A percentile compares a stretch with the other conserved stretches of the same genome.
Evolutionary conservation across 1,139 yeast genomes (phyloP).

Genomic region (Blastobotrys serpentis): DNA sequence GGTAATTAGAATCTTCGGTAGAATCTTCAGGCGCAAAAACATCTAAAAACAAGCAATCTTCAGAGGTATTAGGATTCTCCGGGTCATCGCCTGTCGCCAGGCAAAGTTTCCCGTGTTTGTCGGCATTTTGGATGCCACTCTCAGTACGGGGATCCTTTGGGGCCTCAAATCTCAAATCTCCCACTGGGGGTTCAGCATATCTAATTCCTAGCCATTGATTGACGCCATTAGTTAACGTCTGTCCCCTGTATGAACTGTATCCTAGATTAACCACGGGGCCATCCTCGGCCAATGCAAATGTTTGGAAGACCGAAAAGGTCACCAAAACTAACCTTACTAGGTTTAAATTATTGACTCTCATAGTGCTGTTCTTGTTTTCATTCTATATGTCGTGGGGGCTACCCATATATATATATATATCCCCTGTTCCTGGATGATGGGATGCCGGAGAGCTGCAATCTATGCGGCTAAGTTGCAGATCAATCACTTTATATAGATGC

Average conservation of each 20-base stretch:
- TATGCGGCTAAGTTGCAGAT: neutral
- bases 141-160: conserved; percentile 20
- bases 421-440: too few species aligned
- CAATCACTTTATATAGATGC: neutral
- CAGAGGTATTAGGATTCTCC: conserved; percentile 14
- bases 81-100: conserved; percentile 12
- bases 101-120: conserved; percentile 12
- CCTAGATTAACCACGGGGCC: conserved; percentile 10
- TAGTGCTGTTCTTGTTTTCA: too few species aligned
- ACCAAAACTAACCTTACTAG: too few species aligned
- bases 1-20: conserved; percentile 15
- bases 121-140: conserved; percentile 9
- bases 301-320: too few species aligned
- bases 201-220: conserved; percentile 29
- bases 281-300: neutral
- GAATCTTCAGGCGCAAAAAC: conserved; percentile 23
- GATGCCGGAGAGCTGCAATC: too few species aligned
- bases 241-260: conserved; percentile 9
- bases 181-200: conserved; percentile 32
- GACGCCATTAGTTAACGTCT: conserved; percentile 7
- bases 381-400: too few species aligned
- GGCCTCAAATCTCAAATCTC: conserved; percentile 25
- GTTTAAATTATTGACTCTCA: too few species aligned
- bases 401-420: too few species aligned
- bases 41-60: conserved; percentile 27